phyloP scores from a whole-genome alignment of 2,329 filamentous ascomycete species.

The Scedosporium aurantiacum region DNA sequence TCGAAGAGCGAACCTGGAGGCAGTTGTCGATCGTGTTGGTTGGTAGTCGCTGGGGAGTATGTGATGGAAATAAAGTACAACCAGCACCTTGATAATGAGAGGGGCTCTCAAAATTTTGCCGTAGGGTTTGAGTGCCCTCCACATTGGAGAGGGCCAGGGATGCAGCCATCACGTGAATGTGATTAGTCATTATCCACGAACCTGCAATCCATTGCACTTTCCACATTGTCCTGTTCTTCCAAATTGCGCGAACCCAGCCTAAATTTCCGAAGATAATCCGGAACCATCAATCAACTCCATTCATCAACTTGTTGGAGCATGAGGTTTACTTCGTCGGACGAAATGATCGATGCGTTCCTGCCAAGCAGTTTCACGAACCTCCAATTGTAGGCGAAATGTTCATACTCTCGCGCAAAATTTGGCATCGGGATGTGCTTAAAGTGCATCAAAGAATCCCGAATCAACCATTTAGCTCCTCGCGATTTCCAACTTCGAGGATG shows the following conservation, averaged over 20 bases:
- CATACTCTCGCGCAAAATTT: too few relatives aligned
- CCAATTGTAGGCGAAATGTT: neutral
- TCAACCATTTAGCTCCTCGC: too few relatives aligned
- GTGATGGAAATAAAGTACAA: slow-evolving; percentile 15
- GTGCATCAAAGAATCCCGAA: too few relatives aligned
- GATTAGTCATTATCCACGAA: slow-evolving; percentile 1
- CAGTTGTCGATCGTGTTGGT: slow-evolving; percentile 9
- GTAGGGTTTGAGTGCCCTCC: slow-evolving; percentile 32
- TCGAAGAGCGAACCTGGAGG: slow-evolving; percentile 30
- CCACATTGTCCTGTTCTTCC: too few relatives aligned
- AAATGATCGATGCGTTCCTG: neutral
- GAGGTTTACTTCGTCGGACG: neutral
- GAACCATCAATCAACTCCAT: neutral
- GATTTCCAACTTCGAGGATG: too few relatives aligned
- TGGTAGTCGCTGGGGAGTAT: slow-evolving; percentile 16
- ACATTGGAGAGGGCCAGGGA: slow-evolving; percentile 6
- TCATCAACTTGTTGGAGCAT: neutral
- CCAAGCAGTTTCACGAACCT: neutral
- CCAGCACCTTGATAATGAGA: slow-evolving; percentile 12
- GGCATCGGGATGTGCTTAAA: too few relatives aligned
- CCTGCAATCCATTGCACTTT: too few relatives aligned
- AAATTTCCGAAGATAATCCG: neutral
- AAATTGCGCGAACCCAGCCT: neutral
- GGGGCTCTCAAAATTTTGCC: slow-evolving; percentile 22
- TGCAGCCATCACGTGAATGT: neutral